Evolutionary conservation across 2,329 filamentous ascomycete genomes (phyloP).

Genomic region (Thielaviopsis euricoi): DNA sequence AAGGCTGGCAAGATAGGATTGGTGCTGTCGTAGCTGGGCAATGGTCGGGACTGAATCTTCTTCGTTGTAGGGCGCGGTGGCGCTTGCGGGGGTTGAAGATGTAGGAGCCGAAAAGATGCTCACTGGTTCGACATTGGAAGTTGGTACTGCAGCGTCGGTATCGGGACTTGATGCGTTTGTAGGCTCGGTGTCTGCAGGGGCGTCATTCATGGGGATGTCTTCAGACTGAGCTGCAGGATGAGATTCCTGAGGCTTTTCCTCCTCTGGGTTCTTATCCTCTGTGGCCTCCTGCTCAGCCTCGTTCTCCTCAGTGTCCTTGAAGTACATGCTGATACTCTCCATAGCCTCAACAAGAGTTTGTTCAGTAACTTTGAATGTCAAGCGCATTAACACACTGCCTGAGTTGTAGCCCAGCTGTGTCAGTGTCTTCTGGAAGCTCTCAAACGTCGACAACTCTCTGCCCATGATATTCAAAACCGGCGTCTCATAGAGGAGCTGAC

Average conservation of each 20-base stretch:
- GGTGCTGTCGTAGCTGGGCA: constrained; percentile 59
- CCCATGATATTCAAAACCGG: constrained; percentile 75
- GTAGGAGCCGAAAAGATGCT: constrained; percentile 65
- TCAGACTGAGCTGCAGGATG: background rate
- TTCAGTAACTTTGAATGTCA: constrained; percentile 61
- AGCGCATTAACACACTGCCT: constrained; percentile 61
- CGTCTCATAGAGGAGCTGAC: constrained; percentile 74
- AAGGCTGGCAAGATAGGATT: constrained; percentile 44
- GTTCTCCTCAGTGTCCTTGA: constrained; percentile 33
- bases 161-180: constrained; percentile 13
- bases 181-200: background rate
- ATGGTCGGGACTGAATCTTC: constrained; percentile 62
- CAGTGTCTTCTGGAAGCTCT: constrained; percentile 76
- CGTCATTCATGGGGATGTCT: constrained; percentile 1
- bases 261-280: constrained; percentile 6
- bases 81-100: constrained; percentile 58
- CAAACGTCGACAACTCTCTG: constrained; percentile 58
- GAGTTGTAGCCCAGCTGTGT: constrained; percentile 75
- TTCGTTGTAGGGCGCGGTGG: constrained; percentile 47
- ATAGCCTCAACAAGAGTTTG: constrained; percentile 75
- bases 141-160: constrained; percentile 5
- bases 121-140: constrained; percentile 33
- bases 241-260: constrained; percentile 7
- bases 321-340: constrained; percentile 61
- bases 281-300: constrained; percentile 21